Evolutionary conservation across 495 filamentous ascomycete genomes (phyloP), one percentile per base, ranked within the genome.

Genomic region (Penicillium nucicola): DNA sequence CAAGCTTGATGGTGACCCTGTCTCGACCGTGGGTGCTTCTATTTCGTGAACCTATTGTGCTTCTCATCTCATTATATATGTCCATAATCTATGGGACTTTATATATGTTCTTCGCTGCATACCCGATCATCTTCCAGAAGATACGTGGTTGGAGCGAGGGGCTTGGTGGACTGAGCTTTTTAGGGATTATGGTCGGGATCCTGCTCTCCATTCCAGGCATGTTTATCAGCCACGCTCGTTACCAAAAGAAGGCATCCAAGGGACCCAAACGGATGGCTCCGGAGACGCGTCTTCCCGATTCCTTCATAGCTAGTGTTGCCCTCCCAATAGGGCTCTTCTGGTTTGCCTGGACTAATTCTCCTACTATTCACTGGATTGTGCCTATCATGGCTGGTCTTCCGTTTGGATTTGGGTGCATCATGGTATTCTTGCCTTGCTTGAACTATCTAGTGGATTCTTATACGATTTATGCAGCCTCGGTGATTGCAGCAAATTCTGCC

Each of bases 31-130:
- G 73, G 73, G 52, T 67, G 8, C 40, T 76, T 7, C 48, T 76
- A 2, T 65, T 75, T 38, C 52, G 45, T 9, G 72, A 75, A 37
- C 79, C 83, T 4, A 84, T 88, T 48, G 77, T 81, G 18, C 65
- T 82, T 18, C 59, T 83, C 4, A 73, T 83, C 17, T 82, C 79
- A 1, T 54, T 87, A 14, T 90, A 90, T 62, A 79, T 89, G 66
- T 78, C 85, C n/a, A 78, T 88, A 45, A 75, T 82, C 20, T 90
- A 89, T 53, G 83, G 86, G 0, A 82, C 86, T 4, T 69, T 90
- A 3, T 92, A 91, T 64, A 79, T 92, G 43, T 75, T 91, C 9
- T 93, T 95, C 69, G 82, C 88, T 20, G 87, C 87, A n/a, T 72
- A 65, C 39, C 90, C 90, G 1, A 84, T 92, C 41, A 83, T 93